Percentiles rank a stretch among this genome's conserved stretches.
Conservation (phyloP, 768 basidiomycete species). For the Auricularia cornea region DNA sequence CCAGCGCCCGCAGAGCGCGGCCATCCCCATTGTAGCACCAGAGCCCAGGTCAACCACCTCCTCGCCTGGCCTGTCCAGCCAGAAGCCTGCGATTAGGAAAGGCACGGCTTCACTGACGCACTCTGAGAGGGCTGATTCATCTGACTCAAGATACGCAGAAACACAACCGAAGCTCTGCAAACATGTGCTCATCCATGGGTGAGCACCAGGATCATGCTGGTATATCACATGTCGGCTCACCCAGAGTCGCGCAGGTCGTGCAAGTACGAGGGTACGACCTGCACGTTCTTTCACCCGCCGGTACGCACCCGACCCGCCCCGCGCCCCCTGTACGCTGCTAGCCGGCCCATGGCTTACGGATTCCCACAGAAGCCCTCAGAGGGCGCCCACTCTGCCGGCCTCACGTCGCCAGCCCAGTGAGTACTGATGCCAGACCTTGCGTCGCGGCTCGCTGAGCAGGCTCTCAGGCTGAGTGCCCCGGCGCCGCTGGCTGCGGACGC, state of each 20-base stretch:
- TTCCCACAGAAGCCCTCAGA: too few relatives aligned
- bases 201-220: too few relatives aligned
- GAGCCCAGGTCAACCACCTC: not conserved
- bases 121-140: not conserved
- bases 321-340: too few relatives aligned
- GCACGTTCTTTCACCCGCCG: slow-evolving; percentile 73
- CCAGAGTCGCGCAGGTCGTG: slow-evolving; percentile 65
- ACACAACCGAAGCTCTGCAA: slow-evolving; percentile 73
- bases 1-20: not conserved
- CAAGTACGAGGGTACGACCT: slow-evolving; percentile 81
- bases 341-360: too few relatives aligned
- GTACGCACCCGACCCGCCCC: too few relatives aligned
- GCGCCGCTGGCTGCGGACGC: not conserved
- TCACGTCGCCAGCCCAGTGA: too few relatives aligned
- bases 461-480: too few relatives aligned
- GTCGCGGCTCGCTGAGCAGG: too few relatives aligned
- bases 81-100: not conserved
- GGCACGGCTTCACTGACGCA: not conserved
- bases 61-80: not conserved
- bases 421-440: too few relatives aligned
- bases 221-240: too few relatives aligned
- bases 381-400: too few relatives aligned
- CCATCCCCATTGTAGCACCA: not conserved
- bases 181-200: slow-evolving; percentile 91
- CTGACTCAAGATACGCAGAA: slow-evolving; percentile 31